Conservation (phyloP, 179 eudicot genomes). For the Beta corolliflora region DNA sequence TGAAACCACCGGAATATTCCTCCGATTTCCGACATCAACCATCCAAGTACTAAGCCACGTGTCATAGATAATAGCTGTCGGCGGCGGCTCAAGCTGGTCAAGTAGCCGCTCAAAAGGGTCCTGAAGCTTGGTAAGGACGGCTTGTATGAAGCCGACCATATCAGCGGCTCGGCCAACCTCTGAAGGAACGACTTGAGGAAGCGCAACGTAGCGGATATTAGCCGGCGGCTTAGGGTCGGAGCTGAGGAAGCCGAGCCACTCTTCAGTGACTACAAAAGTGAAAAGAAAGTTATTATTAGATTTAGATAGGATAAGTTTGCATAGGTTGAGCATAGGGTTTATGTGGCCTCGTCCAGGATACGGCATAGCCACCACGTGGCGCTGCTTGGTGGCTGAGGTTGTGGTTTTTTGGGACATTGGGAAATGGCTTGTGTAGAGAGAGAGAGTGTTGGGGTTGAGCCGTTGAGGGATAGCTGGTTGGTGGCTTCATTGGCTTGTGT, state of each 20-base stretch:
- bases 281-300: constrained; percentile 24
- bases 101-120: constrained; percentile 56
- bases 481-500: too few species aligned
- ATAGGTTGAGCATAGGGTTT: constrained; percentile 71
- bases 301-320: constrained; percentile 40
- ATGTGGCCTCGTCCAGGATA: constrained; percentile 74
- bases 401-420: neutral
- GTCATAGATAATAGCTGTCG: constrained; percentile 44
- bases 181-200: constrained; percentile 70
- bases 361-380: constrained; percentile 65
- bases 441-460: too few species aligned
- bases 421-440: too few species aligned
- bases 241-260: constrained; percentile 65
- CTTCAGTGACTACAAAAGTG: constrained; percentile 62
- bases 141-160: constrained; percentile 40
- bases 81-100: constrained; percentile 41
- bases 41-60: constrained; percentile 43
- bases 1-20: constrained; percentile 56
- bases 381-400: neutral
- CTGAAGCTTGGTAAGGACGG: constrained; percentile 42
- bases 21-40: constrained; percentile 30
- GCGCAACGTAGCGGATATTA: constrained; percentile 37
- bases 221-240: constrained; percentile 35
- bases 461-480: too few species aligned
- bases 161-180: constrained; percentile 52